A percentile compares a stretch with the other conserved stretches of the same genome.
These are phyloP conservation scores for Pleurotus platypus DNA, from an alignment of 768 basidiomycete species.

Conservation along the genomic window DNA sequence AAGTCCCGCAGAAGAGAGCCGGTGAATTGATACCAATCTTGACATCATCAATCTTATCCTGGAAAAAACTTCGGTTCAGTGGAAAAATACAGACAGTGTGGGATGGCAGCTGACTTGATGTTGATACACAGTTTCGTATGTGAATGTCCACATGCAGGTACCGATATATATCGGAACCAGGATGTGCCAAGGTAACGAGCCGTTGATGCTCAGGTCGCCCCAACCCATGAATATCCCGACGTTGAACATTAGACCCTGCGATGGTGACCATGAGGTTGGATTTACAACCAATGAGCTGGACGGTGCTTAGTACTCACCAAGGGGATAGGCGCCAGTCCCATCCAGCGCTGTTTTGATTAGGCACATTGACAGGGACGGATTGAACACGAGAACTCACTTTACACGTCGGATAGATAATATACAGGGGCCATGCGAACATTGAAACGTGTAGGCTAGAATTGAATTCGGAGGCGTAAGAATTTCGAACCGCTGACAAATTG, in stretches of 20 bases:
- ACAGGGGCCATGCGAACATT: conserved; percentile 26
- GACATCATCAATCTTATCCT: conserved; percentile 60
- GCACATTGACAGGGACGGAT: neutral
- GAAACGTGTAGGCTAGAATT: conserved; percentile 18
- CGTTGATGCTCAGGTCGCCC: conserved; percentile 21
- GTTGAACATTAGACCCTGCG: conserved; percentile 28
- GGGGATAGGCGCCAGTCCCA: conserved; percentile 24
- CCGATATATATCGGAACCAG: conserved; percentile 22
- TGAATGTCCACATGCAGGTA: conserved; percentile 25
- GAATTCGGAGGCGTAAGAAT: neutral
- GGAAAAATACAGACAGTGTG: neutral
- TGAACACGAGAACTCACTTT: conserved; percentile 18
- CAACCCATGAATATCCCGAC: conserved; percentile 29
- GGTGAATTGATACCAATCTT: conserved; percentile 56
- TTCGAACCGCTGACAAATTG: neutral
- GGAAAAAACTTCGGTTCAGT: conserved; percentile 17
- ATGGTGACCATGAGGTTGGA: neutral
- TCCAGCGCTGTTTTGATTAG: conserved; percentile 21
- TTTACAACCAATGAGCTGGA: neutral
- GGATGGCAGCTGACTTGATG: conserved; percentile 20
- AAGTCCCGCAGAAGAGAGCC: conserved; percentile 48
- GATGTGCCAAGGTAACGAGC: conserved; percentile 19
- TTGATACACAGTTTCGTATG: conserved; percentile 30
- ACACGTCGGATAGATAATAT: conserved; percentile 30
- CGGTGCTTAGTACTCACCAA: conserved; percentile 14